Percentiles rank a stretch among this genome's conserved stretches.
Evolutionary conservation across 2,329 filamentous ascomycete genomes (phyloP).

Genomic region (Stagonosporopsis tanaceti): DNA sequence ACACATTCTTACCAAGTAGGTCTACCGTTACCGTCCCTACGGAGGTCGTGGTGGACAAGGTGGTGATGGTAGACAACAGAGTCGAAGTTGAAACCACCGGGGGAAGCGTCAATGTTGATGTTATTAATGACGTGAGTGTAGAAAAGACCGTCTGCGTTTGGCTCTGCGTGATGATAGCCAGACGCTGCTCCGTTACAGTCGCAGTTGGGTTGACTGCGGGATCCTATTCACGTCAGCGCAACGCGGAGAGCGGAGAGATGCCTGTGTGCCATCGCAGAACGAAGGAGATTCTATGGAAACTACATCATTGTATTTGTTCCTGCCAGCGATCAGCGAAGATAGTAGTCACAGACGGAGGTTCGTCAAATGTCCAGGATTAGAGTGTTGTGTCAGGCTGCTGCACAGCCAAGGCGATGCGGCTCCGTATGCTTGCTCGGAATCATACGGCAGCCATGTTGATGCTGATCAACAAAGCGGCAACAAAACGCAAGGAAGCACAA

Average conservation of each 20-base stretch:
- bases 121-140: not conserved
- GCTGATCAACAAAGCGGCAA: not conserved
- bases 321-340: not conserved
- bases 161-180: conserved; percentile 2
- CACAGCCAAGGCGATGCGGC: not conserved
- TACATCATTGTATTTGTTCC: not conserved
- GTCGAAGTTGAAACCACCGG: not conserved
- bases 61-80: not conserved
- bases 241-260: not conserved
- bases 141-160: not conserved
- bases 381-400: not conserved
- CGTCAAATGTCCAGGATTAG: not conserved
- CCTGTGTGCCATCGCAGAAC: conserved; percentile 4
- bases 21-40: not conserved
- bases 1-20: not conserved
- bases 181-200: conserved; percentile 9
- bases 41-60: not conserved
- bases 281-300: not conserved
- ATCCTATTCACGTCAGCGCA: conserved; percentile 9
- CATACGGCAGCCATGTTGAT: not conserved
- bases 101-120: not conserved
- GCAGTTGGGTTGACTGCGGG: not conserved
- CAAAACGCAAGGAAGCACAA: not conserved
- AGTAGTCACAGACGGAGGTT: too few species aligned
- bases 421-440: too few species aligned